A percentile compares a stretch with the other conserved stretches of the same genome.
Conservation (phyloP, 2,329 filamentous ascomycete genomes). For the Monilinia fructicola region DNA sequence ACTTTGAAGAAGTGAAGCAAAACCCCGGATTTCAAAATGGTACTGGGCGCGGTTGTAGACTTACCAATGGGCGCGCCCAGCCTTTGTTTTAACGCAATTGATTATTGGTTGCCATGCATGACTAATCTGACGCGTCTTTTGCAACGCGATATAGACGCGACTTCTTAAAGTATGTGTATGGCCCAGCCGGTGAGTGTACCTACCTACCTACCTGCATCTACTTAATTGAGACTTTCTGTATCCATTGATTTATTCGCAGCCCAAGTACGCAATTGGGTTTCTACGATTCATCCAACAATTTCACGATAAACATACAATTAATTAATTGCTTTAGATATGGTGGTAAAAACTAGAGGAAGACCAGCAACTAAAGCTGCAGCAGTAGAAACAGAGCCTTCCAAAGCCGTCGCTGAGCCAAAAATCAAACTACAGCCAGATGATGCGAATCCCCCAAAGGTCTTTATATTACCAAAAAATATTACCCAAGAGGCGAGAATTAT, state of each 20-base stretch:
- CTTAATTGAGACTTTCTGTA: neutral
- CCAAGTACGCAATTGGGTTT: neutral
- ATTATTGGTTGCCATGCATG: neutral
- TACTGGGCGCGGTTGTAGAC: neutral
- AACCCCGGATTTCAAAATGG: constrained; percentile 17
- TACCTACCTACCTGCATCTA: too few species aligned
- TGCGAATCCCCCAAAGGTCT: constrained; percentile 53
- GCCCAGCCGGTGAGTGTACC: too few species aligned
- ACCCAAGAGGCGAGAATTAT: constrained; percentile 57
- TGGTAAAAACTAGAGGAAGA: constrained; percentile 38
- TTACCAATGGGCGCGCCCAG: constrained; percentile 9
- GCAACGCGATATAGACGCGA: constrained; percentile 11
- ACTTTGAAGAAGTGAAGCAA: constrained; percentile 11
- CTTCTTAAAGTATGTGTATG: constrained; percentile 5
- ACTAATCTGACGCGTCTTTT: constrained; percentile 5
- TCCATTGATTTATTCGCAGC: neutral
- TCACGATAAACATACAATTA: neutral
- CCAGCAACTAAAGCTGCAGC: constrained; percentile 31
- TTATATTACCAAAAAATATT: constrained; percentile 59
- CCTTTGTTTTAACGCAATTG: neutral
- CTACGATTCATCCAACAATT: neutral
- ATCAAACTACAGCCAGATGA: constrained; percentile 37
- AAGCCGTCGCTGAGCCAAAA: constrained; percentile 36
- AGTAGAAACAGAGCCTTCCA: constrained; percentile 28
- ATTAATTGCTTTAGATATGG: constrained; percentile 19